Conservation (phyloP, 345 rosid species). For the Angophora floribunda region DNA sequence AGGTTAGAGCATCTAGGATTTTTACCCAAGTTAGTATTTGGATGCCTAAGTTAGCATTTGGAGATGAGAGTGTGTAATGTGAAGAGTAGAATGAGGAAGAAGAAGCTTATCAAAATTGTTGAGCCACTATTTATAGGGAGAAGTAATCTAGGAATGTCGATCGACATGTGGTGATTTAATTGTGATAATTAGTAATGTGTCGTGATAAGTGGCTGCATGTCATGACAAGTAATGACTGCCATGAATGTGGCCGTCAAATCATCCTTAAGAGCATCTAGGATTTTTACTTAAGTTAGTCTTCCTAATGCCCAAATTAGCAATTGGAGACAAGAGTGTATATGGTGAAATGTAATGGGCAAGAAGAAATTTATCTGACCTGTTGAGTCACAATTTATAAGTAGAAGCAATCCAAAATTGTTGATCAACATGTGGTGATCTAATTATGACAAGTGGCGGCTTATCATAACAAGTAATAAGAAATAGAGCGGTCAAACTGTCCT, state of each 20-base stretch:
- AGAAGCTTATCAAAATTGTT: not conserved
- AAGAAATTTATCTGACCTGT: too few species aligned
- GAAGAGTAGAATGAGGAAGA: too few species aligned
- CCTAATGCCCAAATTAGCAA: too few species aligned
- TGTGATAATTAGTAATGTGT: not conserved
- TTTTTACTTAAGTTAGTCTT: too few species aligned
- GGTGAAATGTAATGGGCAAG: too few species aligned
- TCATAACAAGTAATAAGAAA: not conserved
- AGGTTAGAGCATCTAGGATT: too few species aligned
- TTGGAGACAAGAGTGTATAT: too few species aligned
- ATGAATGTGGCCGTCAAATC: too few species aligned
- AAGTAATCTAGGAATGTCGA: fast-evolving
- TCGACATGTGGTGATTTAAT: not conserved
- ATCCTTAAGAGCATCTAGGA: too few species aligned
- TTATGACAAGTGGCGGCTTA: not conserved
- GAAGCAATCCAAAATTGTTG: fast-evolving
- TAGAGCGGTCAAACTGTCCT: not conserved
- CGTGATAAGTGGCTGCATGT: not conserved
- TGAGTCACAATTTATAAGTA: not conserved
- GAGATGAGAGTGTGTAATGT: too few species aligned
- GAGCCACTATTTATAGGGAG: not conserved
- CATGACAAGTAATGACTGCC: not conserved
- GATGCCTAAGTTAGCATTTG: too few species aligned
- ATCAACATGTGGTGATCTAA: not conserved
- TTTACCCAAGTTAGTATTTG: too few species aligned